A percentile compares a stretch with the other conserved stretches of the same genome.
phyloP scores from a whole-genome alignment of 106 monocot genomes.

The Dendrobium nobile region DNA sequence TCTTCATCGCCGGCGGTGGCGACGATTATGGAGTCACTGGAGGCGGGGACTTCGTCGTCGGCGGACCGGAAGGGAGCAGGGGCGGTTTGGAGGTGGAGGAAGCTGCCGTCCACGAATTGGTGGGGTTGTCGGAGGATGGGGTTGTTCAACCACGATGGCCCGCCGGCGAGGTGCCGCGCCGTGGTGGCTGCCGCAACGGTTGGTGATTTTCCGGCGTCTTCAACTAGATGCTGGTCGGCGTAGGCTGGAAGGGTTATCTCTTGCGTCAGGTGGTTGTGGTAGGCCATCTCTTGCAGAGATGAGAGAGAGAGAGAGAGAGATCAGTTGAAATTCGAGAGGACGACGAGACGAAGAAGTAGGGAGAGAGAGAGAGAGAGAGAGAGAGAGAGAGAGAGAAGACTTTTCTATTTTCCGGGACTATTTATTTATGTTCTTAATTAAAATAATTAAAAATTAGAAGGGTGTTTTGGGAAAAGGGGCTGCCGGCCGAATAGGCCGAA shows the following conservation, averaged over 20 bases:
- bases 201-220: background rate
- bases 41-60: conserved; percentile 17
- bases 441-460: too few relatives aligned
- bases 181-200: background rate
- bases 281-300: background rate
- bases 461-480: too few relatives aligned
- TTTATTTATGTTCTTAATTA: too few relatives aligned
- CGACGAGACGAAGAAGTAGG: too few relatives aligned
- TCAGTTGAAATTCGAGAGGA: background rate
- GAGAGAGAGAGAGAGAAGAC: background rate
- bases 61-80: conserved; percentile 4
- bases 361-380: background rate
- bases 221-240: background rate
- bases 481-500: too few relatives aligned
- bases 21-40: conserved; percentile 18
- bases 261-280: conserved; percentile 10
- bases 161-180: background rate
- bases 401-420: background rate
- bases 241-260: background rate
- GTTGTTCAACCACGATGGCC: conserved; percentile 44
- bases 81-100: conserved; percentile 38
- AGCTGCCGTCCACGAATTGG: conserved; percentile 35
- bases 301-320: conserved; percentile 2
- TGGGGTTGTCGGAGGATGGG: conserved; percentile 34
- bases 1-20: conserved; percentile 7